Percentiles rank a stretch among this genome's conserved stretches.
Evolutionary conservation across 163 green algal genomes (phyloP).

Genomic region (Scenedesmus sp.): DNA sequence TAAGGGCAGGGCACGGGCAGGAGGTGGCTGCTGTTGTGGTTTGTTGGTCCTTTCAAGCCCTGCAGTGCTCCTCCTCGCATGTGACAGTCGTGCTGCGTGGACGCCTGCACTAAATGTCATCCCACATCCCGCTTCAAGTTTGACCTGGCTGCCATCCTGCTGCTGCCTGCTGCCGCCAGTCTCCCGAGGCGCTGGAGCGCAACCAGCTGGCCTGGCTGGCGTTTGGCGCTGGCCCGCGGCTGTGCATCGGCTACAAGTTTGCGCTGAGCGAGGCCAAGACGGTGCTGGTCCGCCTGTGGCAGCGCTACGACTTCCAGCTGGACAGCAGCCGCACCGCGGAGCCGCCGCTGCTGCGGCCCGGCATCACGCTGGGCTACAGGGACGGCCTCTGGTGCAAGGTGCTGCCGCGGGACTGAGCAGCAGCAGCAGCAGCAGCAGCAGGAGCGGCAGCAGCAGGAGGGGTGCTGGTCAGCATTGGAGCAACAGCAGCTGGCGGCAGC

Average conservation of each 20-base stretch:
- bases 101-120: too few relatives aligned
- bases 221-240: constrained; percentile 48
- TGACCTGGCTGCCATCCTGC: not conserved
- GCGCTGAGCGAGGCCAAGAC: constrained; percentile 50
- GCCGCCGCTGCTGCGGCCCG: constrained; percentile 38
- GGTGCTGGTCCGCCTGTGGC: constrained; percentile 47
- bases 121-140: too few relatives aligned
- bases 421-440: not conserved
- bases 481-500: not conserved
- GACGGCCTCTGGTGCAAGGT: constrained; percentile 43
- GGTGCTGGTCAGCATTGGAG: too few relatives aligned
- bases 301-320: constrained; percentile 44
- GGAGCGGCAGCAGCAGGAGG: not conserved
- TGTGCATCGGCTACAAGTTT: constrained; percentile 61
- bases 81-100: too few relatives aligned
- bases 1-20: too few relatives aligned
- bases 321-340: not conserved
- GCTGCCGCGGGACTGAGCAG: not conserved
- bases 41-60: too few relatives aligned
- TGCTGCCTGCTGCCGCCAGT: constrained; percentile 9
- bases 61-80: too few relatives aligned
- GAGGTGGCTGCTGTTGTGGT: too few relatives aligned
- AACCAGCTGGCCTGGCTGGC: constrained; percentile 46
- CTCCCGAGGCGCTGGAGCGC: constrained; percentile 30
- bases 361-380: constrained; percentile 57